Evolutionary conservation across 2,329 filamentous ascomycete species (phyloP), one percentile per base, ranked within the genome.

Genomic region (Alternaria solani): DNA sequence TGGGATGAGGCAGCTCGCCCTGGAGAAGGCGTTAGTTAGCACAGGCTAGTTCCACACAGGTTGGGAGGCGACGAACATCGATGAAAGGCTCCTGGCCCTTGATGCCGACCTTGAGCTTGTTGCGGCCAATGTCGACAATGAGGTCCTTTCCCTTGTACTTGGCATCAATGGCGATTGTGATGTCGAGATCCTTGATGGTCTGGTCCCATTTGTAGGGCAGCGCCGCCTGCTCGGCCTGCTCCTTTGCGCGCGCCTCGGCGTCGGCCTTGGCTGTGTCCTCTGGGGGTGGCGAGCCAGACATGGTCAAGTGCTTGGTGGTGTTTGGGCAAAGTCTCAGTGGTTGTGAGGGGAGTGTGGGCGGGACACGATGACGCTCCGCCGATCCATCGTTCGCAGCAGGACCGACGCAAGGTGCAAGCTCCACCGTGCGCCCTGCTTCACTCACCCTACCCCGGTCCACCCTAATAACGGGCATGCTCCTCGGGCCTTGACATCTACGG

Each of bases 121-220:
- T 88, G 82, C 92, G 94, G 79, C 91, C 91, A 77, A 99, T 86
- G 57, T 91, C 89, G 57, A 99, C 88, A 59, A 91, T 88, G 36
- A 99, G 81, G 77, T 99, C 95, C 69, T 86, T 87, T 39, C 89
- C 92, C 81, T 96, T 96, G 69, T 94, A 83, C 79, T 94, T 96
- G 25, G 86, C 90, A 0, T 94, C 91, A 1, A 99, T 88, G 28
- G 86, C 83, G 60, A 96, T 86, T 51, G 86, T 90, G 72, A 98
- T 82, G 75, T 97, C 92, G 62, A 97, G 82, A 75, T 98, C 95
- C 69, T 85, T 86, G 77, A 99, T 97, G 25, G 91, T 94, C 82
- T 99, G 95, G 11, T 87, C 91, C 95, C 95, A 99, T 82, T 96
- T 95, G 88, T 99, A 99, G 1, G 95, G 95, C 42, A 99, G 89